Evolutionary conservation across 192 early-diverging fungal genomes (phyloP).

Genomic region (Podila horticola): DNA sequence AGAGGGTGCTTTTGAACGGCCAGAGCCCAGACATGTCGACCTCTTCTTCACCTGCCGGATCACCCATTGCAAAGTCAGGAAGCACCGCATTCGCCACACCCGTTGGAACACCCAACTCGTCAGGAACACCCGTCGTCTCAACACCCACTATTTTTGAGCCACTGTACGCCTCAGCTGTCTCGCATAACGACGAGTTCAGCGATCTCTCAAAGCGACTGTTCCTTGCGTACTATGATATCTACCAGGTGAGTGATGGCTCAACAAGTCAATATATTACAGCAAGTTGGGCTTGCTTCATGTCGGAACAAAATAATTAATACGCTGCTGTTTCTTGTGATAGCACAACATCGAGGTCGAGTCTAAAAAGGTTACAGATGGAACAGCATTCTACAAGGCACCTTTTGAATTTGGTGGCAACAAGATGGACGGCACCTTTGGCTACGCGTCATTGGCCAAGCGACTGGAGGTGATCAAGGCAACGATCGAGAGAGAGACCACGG

Average conservation of each 20-base stretch:
- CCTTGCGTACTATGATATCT: slow-evolving; percentile 64
- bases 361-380: slow-evolving; percentile 56
- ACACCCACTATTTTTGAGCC: slow-evolving; percentile 41
- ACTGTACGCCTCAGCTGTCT: slow-evolving; percentile 48
- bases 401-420: slow-evolving; percentile 65
- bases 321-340: slow-evolving; percentile 13
- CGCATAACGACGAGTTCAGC: slow-evolving; percentile 58
- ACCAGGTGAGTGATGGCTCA: slow-evolving; percentile 23
- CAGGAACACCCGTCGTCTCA: slow-evolving; percentile 19
- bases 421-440: slow-evolving; percentile 64
- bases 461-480: slow-evolving; percentile 54
- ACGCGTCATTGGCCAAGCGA: slow-evolving; percentile 53
- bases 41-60: slow-evolving; percentile 25
- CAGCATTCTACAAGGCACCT: slow-evolving; percentile 49
- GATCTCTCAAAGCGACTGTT: slow-evolving; percentile 69
- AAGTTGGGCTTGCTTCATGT: no score
- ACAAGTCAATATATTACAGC: neutral
- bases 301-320: neutral
- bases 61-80: slow-evolving; percentile 12
- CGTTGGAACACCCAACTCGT: slow-evolving; percentile 33
- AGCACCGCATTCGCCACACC: slow-evolving; percentile 25
- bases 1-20: slow-evolving; percentile 8
- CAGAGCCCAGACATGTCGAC: slow-evolving; percentile 12
- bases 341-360: slow-evolving; percentile 58
- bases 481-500: slow-evolving; percentile 57